Evolutionary conservation across 345 rosid genomes (phyloP).

Genomic region (Aquilaria sinensis): DNA sequence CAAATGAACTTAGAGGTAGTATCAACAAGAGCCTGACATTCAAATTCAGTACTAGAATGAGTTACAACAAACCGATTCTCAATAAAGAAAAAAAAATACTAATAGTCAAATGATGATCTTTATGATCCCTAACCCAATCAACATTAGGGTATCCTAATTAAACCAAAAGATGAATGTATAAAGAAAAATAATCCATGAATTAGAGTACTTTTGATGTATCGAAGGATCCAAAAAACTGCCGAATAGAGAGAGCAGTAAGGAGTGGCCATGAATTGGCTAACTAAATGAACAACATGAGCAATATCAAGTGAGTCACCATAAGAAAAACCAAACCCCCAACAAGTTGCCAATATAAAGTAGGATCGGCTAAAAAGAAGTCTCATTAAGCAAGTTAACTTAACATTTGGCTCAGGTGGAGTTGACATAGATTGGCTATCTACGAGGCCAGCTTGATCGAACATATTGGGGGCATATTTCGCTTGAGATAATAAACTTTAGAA

Average conservation of each 20-base stretch:
- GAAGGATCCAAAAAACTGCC: neutral
- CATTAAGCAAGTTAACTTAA: neutral
- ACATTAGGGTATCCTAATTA: neutral
- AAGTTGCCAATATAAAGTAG: neutral
- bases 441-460: neutral
- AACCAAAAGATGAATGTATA: neutral
- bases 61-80: slow-evolving; percentile 6
- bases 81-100: neutral
- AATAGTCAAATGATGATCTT: neutral
- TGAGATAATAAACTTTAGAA: neutral
- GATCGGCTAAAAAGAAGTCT: neutral
- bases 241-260: neutral
- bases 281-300: neutral
- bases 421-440: neutral
- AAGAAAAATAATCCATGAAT: neutral
- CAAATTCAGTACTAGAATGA: neutral
- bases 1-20: neutral
- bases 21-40: too few relatives aligned
- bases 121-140: too few relatives aligned
- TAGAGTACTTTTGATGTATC: neutral
- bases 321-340: neutral
- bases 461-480: neutral
- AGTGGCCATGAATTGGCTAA: neutral
- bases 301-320: too few relatives aligned
- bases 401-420: neutral